Conservation (phyloP, 2,329 filamentous ascomycete genomes). For the Neonectria faginata region DNA sequence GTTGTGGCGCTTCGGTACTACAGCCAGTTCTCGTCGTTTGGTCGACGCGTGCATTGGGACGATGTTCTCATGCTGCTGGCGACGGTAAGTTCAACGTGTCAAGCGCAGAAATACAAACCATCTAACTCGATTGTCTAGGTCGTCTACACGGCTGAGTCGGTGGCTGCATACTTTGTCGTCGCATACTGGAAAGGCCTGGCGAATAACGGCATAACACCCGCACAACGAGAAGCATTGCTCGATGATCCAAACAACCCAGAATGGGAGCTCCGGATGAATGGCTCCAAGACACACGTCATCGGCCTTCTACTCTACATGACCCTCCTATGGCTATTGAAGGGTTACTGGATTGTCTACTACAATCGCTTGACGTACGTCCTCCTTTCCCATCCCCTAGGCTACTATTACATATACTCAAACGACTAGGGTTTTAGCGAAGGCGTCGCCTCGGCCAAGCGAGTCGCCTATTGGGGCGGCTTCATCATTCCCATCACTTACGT, state of each 20-base stretch:
- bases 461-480: neutral
- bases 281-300: neutral
- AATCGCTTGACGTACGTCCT: neutral
- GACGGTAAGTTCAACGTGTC: neutral
- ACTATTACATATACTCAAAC: neutral
- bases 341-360: neutral
- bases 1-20: neutral
- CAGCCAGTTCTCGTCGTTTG: neutral
- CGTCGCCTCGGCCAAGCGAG: neutral
- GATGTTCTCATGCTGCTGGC: neutral
- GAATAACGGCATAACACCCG: neutral
- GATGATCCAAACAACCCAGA: neutral
- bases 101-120: neutral
- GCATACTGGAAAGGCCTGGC: neutral
- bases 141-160: neutral
- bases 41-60: neutral
- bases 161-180: neutral
- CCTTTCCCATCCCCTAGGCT: no score
- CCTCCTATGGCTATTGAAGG: neutral
- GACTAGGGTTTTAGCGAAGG: neutral
- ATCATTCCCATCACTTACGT: conserved; percentile 14
- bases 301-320: neutral
- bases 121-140: neutral
- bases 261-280: neutral
- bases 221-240: neutral